phyloP scores from a whole-genome alignment of 2,329 filamentous ascomycete genomes.

The Penicillium brasilianum region DNA sequence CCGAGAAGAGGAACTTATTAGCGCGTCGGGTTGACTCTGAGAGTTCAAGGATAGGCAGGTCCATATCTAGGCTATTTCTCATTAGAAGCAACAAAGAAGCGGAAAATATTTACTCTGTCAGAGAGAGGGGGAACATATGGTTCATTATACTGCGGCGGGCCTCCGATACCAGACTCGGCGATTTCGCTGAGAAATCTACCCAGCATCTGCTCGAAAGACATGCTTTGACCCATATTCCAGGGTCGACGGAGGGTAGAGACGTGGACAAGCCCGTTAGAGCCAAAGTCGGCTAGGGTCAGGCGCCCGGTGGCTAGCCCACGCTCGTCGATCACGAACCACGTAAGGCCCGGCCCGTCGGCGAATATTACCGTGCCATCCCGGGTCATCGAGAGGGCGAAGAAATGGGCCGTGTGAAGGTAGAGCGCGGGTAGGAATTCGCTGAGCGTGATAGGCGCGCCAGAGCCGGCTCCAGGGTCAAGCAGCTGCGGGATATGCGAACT shows the following conservation, averaged over 20 bases:
- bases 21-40: neutral
- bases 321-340: neutral
- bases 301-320: neutral
- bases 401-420: neutral
- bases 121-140: neutral
- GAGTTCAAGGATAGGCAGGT: neutral
- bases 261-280: neutral
- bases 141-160: neutral
- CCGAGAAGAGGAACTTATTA: neutral
- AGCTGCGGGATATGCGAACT: neutral
- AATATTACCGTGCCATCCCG: neutral
- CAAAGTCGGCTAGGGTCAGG: neutral
- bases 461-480: neutral
- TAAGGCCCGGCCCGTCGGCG: neutral
- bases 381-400: neutral
- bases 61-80: neutral
- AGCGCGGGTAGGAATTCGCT: neutral
- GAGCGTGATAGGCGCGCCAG: neutral
- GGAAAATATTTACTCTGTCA: no score
- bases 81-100: neutral
- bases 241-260: neutral
- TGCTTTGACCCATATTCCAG: neutral
- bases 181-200: neutral
- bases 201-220: neutral
- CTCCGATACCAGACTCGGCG: neutral